Percentiles rank a stretch among this genome's conserved stretches.
Conservation (phyloP, 2,329 filamentous ascomycete species). For the Diaporthe ampelina region DNA sequence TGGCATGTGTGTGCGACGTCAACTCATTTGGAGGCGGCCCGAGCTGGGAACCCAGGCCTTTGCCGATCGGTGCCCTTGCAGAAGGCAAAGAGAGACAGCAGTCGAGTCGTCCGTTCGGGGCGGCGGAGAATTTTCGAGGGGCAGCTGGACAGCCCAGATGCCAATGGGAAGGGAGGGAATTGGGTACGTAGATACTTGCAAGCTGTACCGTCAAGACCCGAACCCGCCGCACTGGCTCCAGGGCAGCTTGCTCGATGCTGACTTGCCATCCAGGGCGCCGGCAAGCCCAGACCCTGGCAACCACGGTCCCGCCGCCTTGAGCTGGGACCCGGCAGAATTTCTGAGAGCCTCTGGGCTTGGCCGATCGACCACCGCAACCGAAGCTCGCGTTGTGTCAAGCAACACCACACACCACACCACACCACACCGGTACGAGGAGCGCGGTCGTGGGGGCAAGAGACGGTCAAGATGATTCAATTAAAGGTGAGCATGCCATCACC, state of each 20-base stretch:
- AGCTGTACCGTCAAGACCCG: no score
- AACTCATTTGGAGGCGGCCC: slow-evolving; percentile 37
- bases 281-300: slow-evolving; percentile 16
- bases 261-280: slow-evolving; percentile 10
- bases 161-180: slow-evolving; percentile 5
- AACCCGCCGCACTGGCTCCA: no score
- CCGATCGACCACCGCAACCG: slow-evolving; percentile 2
- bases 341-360: slow-evolving; percentile 5
- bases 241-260: not conserved
- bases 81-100: slow-evolving; percentile 1
- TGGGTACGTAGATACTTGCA: no score
- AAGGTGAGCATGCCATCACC: slow-evolving; percentile 67
- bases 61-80: slow-evolving; percentile 26
- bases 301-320: slow-evolving; percentile 22
- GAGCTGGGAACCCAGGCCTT: slow-evolving; percentile 34
- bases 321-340: slow-evolving; percentile 32
- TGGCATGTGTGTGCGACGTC: slow-evolving; percentile 30
- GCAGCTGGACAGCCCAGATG: not conserved
- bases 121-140: slow-evolving; percentile 23
- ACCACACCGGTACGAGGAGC: slow-evolving; percentile 29
- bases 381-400: not conserved
- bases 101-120: slow-evolving; percentile 11
- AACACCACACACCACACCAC: slow-evolving; percentile 29
- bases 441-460: slow-evolving; percentile 42
- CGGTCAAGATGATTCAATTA: slow-evolving; percentile 88